Conservation (phyloP, 2,329 filamentous ascomycete species). For the Trichoderma guizhouense region DNA sequence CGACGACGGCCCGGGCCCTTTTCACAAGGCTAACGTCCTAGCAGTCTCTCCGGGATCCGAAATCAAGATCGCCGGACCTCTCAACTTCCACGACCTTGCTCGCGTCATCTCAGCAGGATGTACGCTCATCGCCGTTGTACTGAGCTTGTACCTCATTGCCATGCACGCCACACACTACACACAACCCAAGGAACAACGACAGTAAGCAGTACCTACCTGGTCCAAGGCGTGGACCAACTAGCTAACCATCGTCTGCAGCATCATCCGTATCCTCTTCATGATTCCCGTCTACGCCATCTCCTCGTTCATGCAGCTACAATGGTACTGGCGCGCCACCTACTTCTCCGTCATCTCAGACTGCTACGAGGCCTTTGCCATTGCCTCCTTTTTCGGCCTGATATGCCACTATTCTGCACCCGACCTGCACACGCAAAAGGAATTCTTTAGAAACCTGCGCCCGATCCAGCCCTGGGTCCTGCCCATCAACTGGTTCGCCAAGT, state of each 20-base stretch:
- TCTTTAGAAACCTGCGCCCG: conserved; percentile 66
- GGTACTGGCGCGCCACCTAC: conserved; percentile 76
- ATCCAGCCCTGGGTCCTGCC: conserved; percentile 73
- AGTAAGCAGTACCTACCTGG: conserved; percentile 38
- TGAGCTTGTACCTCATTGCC: conserved; percentile 55
- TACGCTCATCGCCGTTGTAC: conserved; percentile 48
- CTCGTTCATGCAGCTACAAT: conserved; percentile 69
- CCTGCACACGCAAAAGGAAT: conserved; percentile 76
- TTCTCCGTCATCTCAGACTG: conserved; percentile 78
- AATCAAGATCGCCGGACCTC: conserved; percentile 42
- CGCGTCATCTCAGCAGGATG: conserved; percentile 48
- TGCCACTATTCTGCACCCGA: conserved; percentile 77
- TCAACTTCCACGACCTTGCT: conserved; percentile 55
- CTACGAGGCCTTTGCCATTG: conserved; percentile 86
- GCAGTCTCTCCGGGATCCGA: conserved; percentile 42
- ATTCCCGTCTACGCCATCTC: conserved; percentile 76
- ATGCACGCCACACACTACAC: conserved; percentile 61
- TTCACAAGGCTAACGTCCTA: neutral
- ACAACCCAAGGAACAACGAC: conserved; percentile 56
- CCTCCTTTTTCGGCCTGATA: conserved; percentile 79
- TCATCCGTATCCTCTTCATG: conserved; percentile 87
- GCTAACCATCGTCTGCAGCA: conserved; percentile 43
- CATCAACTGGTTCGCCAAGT: conserved; percentile 65
- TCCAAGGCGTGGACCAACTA: neutral
- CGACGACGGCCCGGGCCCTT: neutral